A percentile compares a stretch with the other conserved stretches of the same genome.
Conservation (phyloP, 2,329 filamentous ascomycete genomes). For the Blumeria graminis region DNA sequence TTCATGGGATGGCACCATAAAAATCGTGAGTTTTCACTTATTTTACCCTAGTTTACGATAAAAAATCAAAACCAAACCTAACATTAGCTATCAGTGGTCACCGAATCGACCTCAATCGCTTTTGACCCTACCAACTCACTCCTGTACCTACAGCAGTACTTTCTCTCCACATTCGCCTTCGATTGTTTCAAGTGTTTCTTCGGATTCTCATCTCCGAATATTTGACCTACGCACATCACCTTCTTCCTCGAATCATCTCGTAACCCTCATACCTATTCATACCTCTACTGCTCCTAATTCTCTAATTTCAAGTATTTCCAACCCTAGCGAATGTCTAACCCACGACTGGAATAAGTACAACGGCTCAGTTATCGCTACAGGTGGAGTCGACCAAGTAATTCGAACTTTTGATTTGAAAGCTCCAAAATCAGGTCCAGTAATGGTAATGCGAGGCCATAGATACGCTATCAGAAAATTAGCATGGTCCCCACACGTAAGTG, state of each 20-base stretch:
- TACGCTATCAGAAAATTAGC: constrained; percentile 70
- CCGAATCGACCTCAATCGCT: constrained; percentile 53
- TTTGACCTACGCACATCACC: constrained; percentile 80
- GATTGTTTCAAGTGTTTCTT: constrained; percentile 66
- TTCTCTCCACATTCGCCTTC: constrained; percentile 77
- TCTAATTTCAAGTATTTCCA: constrained; percentile 10
- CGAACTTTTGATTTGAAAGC: constrained; percentile 78
- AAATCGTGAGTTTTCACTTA: constrained; percentile 32
- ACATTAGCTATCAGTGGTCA: constrained; percentile 37
- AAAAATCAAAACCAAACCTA: too few relatives aligned
- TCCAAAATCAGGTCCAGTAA: constrained; percentile 44
- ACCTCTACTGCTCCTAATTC: constrained; percentile 18
- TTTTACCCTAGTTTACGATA: not conserved
- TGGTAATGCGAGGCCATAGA: constrained; percentile 60
- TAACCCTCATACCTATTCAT: constrained; percentile 63
- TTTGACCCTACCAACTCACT: constrained; percentile 70
- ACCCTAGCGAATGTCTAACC: constrained; percentile 61
- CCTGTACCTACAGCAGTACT: constrained; percentile 79
- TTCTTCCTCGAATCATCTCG: constrained; percentile 70
- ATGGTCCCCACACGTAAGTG: constrained; percentile 85
- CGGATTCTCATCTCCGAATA: constrained; percentile 69
- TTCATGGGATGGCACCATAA: constrained; percentile 91
- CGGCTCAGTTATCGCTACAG: constrained; percentile 61
- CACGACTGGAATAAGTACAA: constrained; percentile 99
- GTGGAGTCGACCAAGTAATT: constrained; percentile 67